Evolutionary conservation across 2,329 filamentous ascomycete species (phyloP), one percentile per base, ranked within the genome.

Genomic region (Amylocarpus encephaloides): DNA sequence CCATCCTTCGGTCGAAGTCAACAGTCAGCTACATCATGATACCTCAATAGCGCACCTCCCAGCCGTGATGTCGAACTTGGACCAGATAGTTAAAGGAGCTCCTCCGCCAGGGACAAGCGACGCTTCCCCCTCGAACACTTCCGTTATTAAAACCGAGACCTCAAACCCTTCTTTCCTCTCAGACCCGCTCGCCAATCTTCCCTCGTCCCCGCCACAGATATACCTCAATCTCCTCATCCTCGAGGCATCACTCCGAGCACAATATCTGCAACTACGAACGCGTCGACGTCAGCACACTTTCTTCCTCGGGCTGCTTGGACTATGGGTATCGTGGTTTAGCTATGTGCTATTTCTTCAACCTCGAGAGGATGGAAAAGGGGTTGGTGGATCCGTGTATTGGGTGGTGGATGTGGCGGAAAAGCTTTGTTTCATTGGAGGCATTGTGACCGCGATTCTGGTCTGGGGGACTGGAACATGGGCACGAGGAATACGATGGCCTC

Each of bases 381-480:
- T 95, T 5, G 93, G 93, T 46, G 92, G 93, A 30, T 92, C 86
- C 12, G 89, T 95, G 47, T 98, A 98, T 75, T 97, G 92, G 92
- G 84, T 94, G 26, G 80, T 97, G 3, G 92, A 97, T 64, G 88
- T 87, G 66, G 80, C 80, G 6, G 88, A 97, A 71, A 94, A 93
- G 68, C 81, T 98, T 47, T 92, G 88, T 62, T 86, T 96, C 64
- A 87, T 95, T 70, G 90, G 89, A 19, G 93, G 93, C 42, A 78
- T 95, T 52, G 85, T 96, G 52, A 96, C 91, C 0, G 86, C 82
- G 33, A 77, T 90, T 39, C 75, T 98, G 33, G 85, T 97, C 59
- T 96, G 91, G 88, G 91, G 83, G 13, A 96, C 92, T 0, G 93
- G 93, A 26, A 91, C 96, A 68, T 98, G 92, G 87, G 92, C 97